Evolutionary conservation across 805 yeast genomes (phyloP).

Genomic region (Candida krabiensis): DNA sequence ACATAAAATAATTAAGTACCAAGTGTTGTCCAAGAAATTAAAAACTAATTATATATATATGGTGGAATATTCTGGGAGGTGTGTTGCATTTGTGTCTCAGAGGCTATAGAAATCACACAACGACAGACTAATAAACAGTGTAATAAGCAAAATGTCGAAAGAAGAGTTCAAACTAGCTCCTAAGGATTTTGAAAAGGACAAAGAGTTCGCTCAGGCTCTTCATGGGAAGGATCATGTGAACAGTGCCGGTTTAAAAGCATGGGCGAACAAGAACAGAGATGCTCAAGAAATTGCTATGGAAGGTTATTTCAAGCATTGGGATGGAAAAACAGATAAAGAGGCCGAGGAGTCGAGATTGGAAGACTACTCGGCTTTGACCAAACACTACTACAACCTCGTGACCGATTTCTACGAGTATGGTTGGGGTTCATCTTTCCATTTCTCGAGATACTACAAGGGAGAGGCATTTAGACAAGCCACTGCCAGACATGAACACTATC

Average conservation of each 20-base stretch:
- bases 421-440: slow-evolving; percentile 99
- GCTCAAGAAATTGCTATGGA: slow-evolving; percentile 83
- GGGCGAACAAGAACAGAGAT: slow-evolving; percentile 70
- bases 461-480: slow-evolving; percentile 93
- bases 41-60: too few species aligned
- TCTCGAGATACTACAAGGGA: slow-evolving; percentile 89
- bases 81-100: too few species aligned
- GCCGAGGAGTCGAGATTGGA: slow-evolving; percentile 72
- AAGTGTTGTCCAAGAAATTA: too few species aligned
- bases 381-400: slow-evolving; percentile 93
- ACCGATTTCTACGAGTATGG: slow-evolving; percentile 99
- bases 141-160: slow-evolving; percentile 11
- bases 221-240: slow-evolving; percentile 75
- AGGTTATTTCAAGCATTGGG: slow-evolving; percentile 97
- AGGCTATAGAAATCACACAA: background rate
- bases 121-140: background rate
- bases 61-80: too few species aligned
- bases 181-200: slow-evolving; percentile 59
- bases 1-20: too few species aligned
- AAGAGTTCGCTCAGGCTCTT: slow-evolving; percentile 76
- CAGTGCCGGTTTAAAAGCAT: slow-evolving; percentile 72
- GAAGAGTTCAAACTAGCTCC: slow-evolving; percentile 40
- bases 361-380: slow-evolving; percentile 89
- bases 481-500: slow-evolving; percentile 95
- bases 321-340: slow-evolving; percentile 74